Evolutionary conservation across 345 rosid genomes (phyloP).

Genomic region (Luvunga scandens): DNA sequence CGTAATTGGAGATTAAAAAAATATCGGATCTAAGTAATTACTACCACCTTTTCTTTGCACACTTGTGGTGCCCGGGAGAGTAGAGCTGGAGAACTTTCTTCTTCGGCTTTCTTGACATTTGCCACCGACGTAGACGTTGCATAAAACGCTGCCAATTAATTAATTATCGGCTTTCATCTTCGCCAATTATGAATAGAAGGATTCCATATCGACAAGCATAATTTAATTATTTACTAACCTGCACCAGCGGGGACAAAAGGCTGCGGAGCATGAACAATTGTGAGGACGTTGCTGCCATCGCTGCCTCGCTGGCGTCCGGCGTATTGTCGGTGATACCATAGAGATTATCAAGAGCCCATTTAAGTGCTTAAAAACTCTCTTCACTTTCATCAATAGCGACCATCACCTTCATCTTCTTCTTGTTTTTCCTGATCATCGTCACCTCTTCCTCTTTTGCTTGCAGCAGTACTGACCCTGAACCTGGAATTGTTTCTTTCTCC

Average conservation of each 20-base stretch:
- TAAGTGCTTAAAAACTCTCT: conserved; percentile 58
- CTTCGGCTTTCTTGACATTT: conserved; percentile 50
- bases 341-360: conserved; percentile 55
- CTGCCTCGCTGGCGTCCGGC: conserved; percentile 25
- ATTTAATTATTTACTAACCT: conserved; percentile 26
- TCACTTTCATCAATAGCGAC: conserved; percentile 67
- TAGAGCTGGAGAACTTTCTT: conserved; percentile 46
- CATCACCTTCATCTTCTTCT: conserved; percentile 45
- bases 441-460: conserved; percentile 14
- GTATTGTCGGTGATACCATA: conserved; percentile 7
- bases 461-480: conserved; percentile 15
- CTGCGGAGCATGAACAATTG: conserved; percentile 56
- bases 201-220: not conserved
- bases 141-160: conserved; percentile 28
- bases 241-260: conserved; percentile 53
- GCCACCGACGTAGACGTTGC: conserved; percentile 34
- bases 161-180: not conserved
- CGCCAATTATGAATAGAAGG: not conserved
- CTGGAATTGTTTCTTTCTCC: conserved; percentile 4
- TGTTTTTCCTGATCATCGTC: conserved; percentile 25
- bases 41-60: conserved; percentile 58
- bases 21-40: no score
- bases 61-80: conserved; percentile 54
- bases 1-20: no score
- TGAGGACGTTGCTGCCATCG: conserved; percentile 37